phyloP scores from a whole-genome alignment of 1,139 yeast genomes.

The Lizanozyma gosingica region DNA sequence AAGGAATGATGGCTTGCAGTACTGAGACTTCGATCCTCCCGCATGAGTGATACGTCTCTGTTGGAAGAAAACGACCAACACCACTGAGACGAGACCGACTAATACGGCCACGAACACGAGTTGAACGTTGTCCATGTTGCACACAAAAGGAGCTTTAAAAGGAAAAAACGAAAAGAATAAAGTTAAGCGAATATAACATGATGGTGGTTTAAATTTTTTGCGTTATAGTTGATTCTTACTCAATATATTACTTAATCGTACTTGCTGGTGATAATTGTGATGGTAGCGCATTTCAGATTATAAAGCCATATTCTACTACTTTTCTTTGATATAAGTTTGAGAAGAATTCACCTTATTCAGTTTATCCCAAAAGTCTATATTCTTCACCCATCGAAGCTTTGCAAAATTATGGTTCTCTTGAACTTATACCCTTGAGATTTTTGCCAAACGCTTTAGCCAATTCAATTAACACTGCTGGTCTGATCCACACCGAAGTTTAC shows the following conservation, averaged over 20 bases:
- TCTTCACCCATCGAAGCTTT: conserved; percentile 42
- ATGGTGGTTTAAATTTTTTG: too few species aligned
- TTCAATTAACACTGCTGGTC: conserved; percentile 34
- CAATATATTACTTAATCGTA: too few species aligned
- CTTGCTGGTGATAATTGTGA: too few species aligned
- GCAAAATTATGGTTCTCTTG: conserved; percentile 31
- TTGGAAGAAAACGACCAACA: not conserved
- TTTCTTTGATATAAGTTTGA: conserved; percentile 25
- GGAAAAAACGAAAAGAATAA: too few species aligned
- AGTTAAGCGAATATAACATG: too few species aligned
- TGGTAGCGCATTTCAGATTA: too few species aligned
- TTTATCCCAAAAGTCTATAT: conserved; percentile 38
- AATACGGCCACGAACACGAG: not conserved
- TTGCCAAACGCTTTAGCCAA: conserved; percentile 38
- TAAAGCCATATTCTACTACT: too few species aligned
- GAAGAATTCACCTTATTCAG: conserved; percentile 37
- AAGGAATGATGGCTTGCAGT: conserved; percentile 48
- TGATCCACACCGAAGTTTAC: too few species aligned
- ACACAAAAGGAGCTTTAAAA: too few species aligned
- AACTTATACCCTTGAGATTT: conserved; percentile 30
- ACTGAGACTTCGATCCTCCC: not conserved
- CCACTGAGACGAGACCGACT: not conserved
- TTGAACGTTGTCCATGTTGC: not conserved
- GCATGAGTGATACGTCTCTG: not conserved
- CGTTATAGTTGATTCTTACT: too few species aligned